Conservation (phyloP, 1,284 basidiomycete species). For the Bjerkandera adusta region DNA sequence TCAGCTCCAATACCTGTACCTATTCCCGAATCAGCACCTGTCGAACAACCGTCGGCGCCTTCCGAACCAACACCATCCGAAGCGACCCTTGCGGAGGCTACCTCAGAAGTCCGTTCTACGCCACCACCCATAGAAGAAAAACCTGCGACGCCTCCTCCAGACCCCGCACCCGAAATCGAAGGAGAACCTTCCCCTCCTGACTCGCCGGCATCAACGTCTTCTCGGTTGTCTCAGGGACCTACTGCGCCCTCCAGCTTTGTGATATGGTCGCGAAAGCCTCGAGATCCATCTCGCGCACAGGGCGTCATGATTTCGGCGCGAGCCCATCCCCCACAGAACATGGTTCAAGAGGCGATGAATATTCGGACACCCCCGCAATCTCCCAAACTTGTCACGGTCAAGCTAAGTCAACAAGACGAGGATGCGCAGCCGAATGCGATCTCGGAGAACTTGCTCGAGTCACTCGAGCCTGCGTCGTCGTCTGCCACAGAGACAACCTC, state of each 20-base stretch:
- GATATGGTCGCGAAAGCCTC: slow-evolving; percentile 67
- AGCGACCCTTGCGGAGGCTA: too few species aligned
- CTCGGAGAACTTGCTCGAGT: slow-evolving; percentile 15
- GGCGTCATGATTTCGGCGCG: slow-evolving; percentile 64
- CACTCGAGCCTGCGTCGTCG: slow-evolving; percentile 24
- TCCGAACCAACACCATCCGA: slow-evolving; percentile 2
- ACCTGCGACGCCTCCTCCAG: not conserved
- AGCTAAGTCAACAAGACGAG: slow-evolving; percentile 5
- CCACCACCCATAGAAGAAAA: slow-evolving; percentile 2
- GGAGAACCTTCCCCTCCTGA: slow-evolving; percentile 1
- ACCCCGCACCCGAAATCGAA: not conserved
- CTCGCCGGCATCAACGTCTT: slow-evolving; percentile 5
- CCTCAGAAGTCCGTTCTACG: too few species aligned
- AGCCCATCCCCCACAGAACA: slow-evolving; percentile 54
- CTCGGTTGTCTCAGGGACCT: slow-evolving; percentile 3
- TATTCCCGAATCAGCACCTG: slow-evolving; percentile 7
- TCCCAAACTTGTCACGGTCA: slow-evolving; percentile 16
- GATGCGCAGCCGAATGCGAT: not conserved
- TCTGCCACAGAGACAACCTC: slow-evolving; percentile 39
- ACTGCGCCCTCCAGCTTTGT: slow-evolving; percentile 26
- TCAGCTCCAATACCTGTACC: slow-evolving; percentile 15
- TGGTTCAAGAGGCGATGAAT: slow-evolving; percentile 52
- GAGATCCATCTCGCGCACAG: slow-evolving; percentile 56
- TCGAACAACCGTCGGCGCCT: not conserved
- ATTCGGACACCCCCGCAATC: slow-evolving; percentile 45